These are phyloP conservation scores for Syzygium malaccense DNA, from an alignment of 441 rosid species.

Conservation along the genomic window DNA sequence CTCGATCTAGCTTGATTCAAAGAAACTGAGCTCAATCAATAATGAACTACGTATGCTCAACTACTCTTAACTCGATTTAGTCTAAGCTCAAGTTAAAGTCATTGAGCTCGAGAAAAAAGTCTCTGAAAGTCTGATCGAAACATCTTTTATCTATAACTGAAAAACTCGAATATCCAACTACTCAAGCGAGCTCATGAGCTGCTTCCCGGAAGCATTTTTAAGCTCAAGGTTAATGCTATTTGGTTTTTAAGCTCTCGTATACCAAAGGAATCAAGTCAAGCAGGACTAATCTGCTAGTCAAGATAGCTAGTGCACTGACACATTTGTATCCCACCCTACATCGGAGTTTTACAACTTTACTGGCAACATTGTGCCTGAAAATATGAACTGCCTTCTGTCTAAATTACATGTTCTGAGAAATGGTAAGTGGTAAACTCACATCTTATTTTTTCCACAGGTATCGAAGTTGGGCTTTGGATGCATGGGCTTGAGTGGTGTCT, in stretches of 20 bases:
- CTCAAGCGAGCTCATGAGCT: background rate
- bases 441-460: slow-evolving; percentile 15
- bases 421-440: background rate
- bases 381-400: background rate
- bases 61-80: background rate
- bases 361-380: background rate
- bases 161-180: background rate
- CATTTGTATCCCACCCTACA: background rate
- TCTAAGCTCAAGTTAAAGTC: background rate
- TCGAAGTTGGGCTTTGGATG: slow-evolving; percentile 56
- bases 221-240: background rate
- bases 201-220: background rate
- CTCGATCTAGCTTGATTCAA: background rate
- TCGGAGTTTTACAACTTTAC: background rate
- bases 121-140: background rate
- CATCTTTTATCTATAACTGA: background rate
- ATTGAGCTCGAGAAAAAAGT: background rate
- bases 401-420: background rate
- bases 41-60: background rate
- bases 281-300: background rate
- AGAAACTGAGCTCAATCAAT: background rate
- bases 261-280: background rate
- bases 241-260: background rate
- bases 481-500: slow-evolving; percentile 31
- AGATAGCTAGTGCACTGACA: background rate